Base-by-base conservation (phyloP, 208 protist species). In the Leishmania turanica region DNA sequence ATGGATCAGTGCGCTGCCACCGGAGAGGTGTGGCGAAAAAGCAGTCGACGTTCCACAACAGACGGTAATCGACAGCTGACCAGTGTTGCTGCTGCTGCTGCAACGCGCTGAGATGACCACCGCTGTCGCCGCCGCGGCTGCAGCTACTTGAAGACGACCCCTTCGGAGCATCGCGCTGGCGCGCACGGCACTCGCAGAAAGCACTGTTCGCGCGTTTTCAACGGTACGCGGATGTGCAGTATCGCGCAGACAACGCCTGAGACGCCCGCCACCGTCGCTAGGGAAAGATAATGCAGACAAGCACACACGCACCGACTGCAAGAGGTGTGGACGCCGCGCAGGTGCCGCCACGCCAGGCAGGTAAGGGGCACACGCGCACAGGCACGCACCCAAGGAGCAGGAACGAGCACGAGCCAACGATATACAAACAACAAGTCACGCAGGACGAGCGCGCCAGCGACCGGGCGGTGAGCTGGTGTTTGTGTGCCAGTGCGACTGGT, bases 11-110 rank as follows among this genome's bases (percentile, higher is more conserved):
- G 69, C 45, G 6, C 69, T 53, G 24, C 51, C 69, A 27, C 40
- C 45, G 27, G n/a, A 3, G 24, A 3, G 27, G 73, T 51, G 40
- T 64, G 40, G 24, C 27, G 2, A 45, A 54, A 17, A 15, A 37
- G 40, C 69, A n/a, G 42, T 54, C 45, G 65, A 11, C 27, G 21
- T 49, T 45, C 75, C 77, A 1, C 62, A 69, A 34, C 11, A 21
- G 71, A 85, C 37, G 34, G 72, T 69, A 34, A 85, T 75, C 71
- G 77, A 85, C 0, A 82, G 24, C 40, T 78, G 69, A 45, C 47
- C 58, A 45, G 1, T 64, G 51, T 65, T 24, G 81, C 15, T 19
- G 17, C 47, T 64, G 70, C 34, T 51, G 37, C 40, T 71, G 72
- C 24, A 19, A 45, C 42, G 72, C 40, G 31, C 68, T 51, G 79